Evolutionary conservation across 495 filamentous ascomycete genomes (phyloP).

Genomic region (Xylaria sp.): DNA sequence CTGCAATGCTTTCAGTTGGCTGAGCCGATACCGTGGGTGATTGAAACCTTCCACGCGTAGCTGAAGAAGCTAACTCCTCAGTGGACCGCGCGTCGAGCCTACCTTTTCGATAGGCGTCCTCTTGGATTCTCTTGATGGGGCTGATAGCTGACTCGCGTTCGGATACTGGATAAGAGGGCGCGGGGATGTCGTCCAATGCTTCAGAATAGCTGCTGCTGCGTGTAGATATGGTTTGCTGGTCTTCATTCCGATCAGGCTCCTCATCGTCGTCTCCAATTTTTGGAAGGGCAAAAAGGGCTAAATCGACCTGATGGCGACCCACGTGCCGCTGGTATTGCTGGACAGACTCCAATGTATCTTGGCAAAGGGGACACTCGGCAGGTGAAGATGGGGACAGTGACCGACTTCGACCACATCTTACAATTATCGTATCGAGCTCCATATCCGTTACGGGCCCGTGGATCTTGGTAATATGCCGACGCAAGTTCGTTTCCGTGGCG

Average conservation of each 20-base stretch:
- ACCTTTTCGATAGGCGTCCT: too few relatives aligned
- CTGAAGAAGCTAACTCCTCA: too few relatives aligned
- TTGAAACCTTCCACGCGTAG: too few relatives aligned
- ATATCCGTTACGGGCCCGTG: neutral
- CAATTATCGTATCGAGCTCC: conserved; percentile 11
- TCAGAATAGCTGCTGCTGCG: neutral
- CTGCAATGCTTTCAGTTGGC: neutral
- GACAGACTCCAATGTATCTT: conserved; percentile 18
- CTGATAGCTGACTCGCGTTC: too few relatives aligned
- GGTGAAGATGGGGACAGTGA: conserved; percentile 8
- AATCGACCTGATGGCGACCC: conserved; percentile 47
- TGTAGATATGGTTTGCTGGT: conserved; percentile 11
- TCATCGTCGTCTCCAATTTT: conserved; percentile 30
- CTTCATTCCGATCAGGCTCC: conserved; percentile 19
- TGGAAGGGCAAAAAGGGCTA: conserved; percentile 49
- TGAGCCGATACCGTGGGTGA: neutral
- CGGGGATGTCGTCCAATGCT: neutral
- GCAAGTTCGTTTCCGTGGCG: conserved; percentile 5
- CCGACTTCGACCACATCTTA: neutral
- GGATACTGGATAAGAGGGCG: too few relatives aligned
- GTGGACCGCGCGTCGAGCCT: too few relatives aligned
- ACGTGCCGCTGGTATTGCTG: conserved; percentile 46
- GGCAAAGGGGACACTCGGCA: conserved; percentile 20
- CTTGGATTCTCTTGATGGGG: neutral
- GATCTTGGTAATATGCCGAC: neutral